These are phyloP conservation scores for Fusarium staphyleae DNA, from an alignment of 2,329 filamentous ascomycete species.

Conservation along the genomic window DNA sequence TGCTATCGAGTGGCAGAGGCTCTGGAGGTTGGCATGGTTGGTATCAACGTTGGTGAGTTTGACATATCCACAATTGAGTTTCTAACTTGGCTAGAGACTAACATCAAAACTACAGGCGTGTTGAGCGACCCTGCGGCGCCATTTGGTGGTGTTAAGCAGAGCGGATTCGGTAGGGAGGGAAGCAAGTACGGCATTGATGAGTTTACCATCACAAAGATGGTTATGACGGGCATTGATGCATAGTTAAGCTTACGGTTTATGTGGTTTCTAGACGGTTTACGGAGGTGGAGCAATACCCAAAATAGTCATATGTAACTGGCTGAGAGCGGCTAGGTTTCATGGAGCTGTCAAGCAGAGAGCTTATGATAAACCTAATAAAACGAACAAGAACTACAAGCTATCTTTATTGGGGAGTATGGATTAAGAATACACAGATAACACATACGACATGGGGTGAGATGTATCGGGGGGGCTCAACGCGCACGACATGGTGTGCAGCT, in stretches of 20 bases:
- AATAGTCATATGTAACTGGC: conserved; percentile 6
- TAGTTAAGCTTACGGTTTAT: conserved; percentile 14
- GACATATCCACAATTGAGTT: background rate
- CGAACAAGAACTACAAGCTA: background rate
- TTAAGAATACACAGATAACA: background rate
- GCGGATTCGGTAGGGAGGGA: conserved; percentile 77
- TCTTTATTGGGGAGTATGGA: background rate
- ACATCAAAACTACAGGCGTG: conserved; percentile 41
- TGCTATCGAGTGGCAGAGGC: conserved; percentile 53
- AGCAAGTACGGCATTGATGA: conserved; percentile 76
- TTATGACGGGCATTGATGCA: conserved; percentile 42
- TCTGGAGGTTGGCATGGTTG: conserved; percentile 55
- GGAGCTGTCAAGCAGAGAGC: conserved; percentile 3
- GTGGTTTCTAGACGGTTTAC: conserved; percentile 7
- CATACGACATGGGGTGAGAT: no score
- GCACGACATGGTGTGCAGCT: background rate
- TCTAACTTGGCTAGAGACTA: conserved; percentile 16
- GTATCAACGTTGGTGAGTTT: conserved; percentile 43
- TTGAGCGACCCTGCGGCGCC: conserved; percentile 61
- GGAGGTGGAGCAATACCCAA: conserved; percentile 33
- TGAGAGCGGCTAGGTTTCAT: background rate
- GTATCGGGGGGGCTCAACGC: background rate
- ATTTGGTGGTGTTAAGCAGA: conserved; percentile 81
- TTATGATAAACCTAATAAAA: background rate
- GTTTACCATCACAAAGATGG: conserved; percentile 72